Base-by-base conservation (phyloP, 1,284 basidiomycete species). In the Calocybe gambosa region DNA sequence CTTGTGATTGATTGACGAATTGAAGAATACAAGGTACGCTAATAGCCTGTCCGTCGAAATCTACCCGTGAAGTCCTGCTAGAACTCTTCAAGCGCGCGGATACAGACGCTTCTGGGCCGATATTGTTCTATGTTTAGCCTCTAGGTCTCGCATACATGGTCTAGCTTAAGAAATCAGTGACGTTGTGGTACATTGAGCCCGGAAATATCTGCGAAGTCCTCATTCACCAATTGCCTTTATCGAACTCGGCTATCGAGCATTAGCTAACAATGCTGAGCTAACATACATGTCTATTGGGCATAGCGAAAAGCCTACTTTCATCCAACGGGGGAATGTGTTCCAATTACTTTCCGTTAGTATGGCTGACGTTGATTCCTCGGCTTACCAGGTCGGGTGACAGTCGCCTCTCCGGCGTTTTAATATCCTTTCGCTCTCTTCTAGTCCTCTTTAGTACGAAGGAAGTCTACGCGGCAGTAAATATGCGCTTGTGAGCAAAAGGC, bases 11-110 rank as follows among this genome's bases (percentile, higher is more conserved):
- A 52, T 46, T 20, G 23, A 39, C 25, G 37, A 41, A 40, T 35
- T 42, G 15, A 39, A 51, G 54, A 54, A 55, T 45, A 42, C 45
- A 49, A 57, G 52, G 52, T 49, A 50, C 56, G 46, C 40, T 46
- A 16, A 33, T 26, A 46, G 40, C 45, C 29, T 50, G 52, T 53
- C 51, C n/a, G 49, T 41, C 28, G 29, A 26, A 34, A 37, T 35
- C 45, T 29, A 42, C 40, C 49, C 44, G 42, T 47, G 20, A 47
- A 47, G 33, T 29, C 49, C 33, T 45, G 43, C 45, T 51, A 50
- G 51, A 50, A 48, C n/a, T 50, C 42, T n/a, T 26, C 48, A 52
- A 53, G 45, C 45, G 15, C 35, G 33, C 46, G 50, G 53, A 46
- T 31, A n/a, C 18, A 46, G 47, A 43, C 45, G 44, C 26, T 29